Evolutionary conservation across 2,329 filamentous ascomycete species (phyloP), one percentile per base, ranked within the genome.

Genomic region (Erysiphe neolycopersici): DNA sequence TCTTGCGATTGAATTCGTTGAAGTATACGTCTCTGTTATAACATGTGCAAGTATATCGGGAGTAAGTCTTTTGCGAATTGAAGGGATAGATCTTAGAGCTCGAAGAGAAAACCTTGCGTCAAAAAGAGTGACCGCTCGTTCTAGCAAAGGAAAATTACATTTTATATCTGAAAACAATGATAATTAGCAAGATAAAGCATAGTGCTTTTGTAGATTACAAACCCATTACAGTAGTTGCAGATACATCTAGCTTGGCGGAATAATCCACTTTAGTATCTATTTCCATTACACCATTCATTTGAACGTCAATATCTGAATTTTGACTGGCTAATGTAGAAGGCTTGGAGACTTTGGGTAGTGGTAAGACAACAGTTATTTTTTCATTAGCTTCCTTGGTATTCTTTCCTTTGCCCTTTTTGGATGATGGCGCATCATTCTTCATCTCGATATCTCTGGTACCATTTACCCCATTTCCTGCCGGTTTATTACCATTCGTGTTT

Each of bases 71-170:
- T 95, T 95, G 60, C 89, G 83, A 59, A 95, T 76, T 44, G 84
- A 85, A 36, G 89, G 93, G 64, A 95, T 92, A 53, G 85, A 92
- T 55, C 89, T 79, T 50, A 98, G 72, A 48, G 89, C 89, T 58
- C 89, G 75, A 50, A 98, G 78, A 45, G 87, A 83, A 64, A 94
- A 98, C 65, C 89, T 77, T 47, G 85, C 75, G 63, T 98, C 89
- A 61, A 95, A 98, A 54, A 91, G 74, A 50, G 76, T 69, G 50
- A 98, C 87, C 51, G 85, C 89, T 56, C 84, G 79, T 57, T 94
- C 85, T 56, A 98, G 71, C 50, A 98, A 71, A 43, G 74, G 73
- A 58, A 94, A 94, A 64, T 91, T 94, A 68, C 73, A 77, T 64
- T 85, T 89, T 64, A 98, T 92, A 61, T 94, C 89, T 95, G 58